A percentile compares a stretch with the other conserved stretches of the same genome.
Evolutionary conservation across 768 basidiomycete species (phyloP).

Genomic region (Guyanaporus albipodus): DNA sequence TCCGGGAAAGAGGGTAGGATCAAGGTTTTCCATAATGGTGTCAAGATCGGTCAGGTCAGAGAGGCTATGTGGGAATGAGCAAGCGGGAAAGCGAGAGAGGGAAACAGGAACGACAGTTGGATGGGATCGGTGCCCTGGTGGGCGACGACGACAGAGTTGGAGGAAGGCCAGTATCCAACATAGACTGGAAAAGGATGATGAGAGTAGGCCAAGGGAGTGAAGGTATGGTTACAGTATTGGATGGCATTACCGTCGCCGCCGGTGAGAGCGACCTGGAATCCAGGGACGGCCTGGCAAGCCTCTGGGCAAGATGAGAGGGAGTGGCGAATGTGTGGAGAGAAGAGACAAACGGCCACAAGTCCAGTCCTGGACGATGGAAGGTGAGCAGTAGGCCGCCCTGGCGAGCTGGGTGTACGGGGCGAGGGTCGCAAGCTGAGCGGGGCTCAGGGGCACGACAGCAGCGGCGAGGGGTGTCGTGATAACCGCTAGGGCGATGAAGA

Average conservation of each 20-base stretch:
- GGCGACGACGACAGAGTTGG: conserved; percentile 52
- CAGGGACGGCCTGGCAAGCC: conserved; percentile 39
- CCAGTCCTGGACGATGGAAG: conserved; percentile 37
- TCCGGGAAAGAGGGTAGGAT: conserved; percentile 53
- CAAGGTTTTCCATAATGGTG: conserved; percentile 36
- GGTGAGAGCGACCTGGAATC: conserved; percentile 32
- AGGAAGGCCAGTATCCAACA: conserved; percentile 52
- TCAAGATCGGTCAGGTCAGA: conserved; percentile 50
- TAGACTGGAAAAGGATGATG: conserved; percentile 35
- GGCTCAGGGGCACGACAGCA: conserved; percentile 24
- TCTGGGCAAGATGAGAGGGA: conserved; percentile 13
- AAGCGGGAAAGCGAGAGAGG: neutral
- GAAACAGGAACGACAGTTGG: conserved; percentile 38
- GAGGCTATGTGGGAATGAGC: conserved; percentile 29
- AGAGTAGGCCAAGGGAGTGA: neutral
- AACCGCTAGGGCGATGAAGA: conserved; percentile 4
- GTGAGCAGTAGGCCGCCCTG: conserved; percentile 50
- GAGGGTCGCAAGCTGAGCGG: conserved; percentile 34
- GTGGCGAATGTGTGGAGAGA: neutral
- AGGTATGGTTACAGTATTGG: conserved; percentile 42
- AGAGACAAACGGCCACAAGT: conserved; percentile 38
- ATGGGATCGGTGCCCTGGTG: conserved; percentile 61
- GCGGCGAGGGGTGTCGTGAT: conserved; percentile 1
- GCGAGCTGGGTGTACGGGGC: conserved; percentile 51
- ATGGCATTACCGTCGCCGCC: conserved; percentile 48